Conservation (phyloP, 106 monocot species). For the Acorus gramineus region DNA sequence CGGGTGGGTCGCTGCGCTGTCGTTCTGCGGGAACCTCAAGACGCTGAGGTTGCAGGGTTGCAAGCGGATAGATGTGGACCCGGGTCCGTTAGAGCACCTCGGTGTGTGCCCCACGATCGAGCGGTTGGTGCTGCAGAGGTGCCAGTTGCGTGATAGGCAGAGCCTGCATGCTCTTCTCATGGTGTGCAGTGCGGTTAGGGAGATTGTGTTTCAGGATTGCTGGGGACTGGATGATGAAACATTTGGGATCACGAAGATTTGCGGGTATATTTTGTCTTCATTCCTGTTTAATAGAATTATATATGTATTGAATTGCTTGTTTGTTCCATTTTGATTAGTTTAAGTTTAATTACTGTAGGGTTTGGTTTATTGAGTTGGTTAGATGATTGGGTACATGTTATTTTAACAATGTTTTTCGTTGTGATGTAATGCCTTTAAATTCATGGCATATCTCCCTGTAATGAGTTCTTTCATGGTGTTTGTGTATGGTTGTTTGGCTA, state of each 20-base stretch:
- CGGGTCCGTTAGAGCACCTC: constrained; percentile 62
- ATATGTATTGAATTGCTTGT: neutral
- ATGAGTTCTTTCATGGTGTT: too few relatives aligned
- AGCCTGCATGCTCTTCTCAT: constrained; percentile 56
- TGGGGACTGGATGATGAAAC: constrained; percentile 88
- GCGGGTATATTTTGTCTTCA: constrained; percentile 45
- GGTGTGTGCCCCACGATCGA: constrained; percentile 76
- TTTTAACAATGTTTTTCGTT: too few relatives aligned
- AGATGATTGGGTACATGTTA: too few relatives aligned
- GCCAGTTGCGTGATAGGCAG: constrained; percentile 71
- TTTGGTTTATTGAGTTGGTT: too few relatives aligned
- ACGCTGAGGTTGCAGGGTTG: constrained; percentile 57
- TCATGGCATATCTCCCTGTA: too few relatives aligned
- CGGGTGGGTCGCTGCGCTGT: constrained; percentile 75
- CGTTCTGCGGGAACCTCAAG: constrained; percentile 78
- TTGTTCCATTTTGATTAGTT: too few relatives aligned
- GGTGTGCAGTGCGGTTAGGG: constrained; percentile 66
- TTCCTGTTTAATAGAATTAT: neutral
- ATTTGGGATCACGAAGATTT: constrained; percentile 38
- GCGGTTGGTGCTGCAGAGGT: constrained; percentile 67
- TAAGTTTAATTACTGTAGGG: too few relatives aligned
- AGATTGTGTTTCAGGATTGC: constrained; percentile 72
- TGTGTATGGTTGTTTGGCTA: too few relatives aligned
- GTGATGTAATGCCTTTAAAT: too few relatives aligned
- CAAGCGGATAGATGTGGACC: constrained; percentile 52